phyloP scores from a whole-genome alignment of 2,329 filamentous ascomycete genomes.

The Aspergillus sp. region DNA sequence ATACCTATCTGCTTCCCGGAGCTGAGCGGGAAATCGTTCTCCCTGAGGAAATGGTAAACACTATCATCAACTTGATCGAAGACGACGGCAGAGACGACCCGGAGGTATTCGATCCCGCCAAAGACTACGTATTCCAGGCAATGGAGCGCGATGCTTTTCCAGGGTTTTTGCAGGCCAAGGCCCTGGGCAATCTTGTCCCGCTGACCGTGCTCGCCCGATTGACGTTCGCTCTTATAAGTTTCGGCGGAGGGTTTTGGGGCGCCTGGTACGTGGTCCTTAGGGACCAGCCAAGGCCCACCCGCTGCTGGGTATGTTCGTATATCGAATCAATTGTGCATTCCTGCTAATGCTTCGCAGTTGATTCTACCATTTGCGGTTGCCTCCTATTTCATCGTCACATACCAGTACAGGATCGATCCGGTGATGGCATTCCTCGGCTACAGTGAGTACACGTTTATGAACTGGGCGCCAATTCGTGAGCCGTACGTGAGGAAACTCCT shows the following conservation, averaged over 20 bases:
- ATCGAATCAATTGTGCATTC: neutral
- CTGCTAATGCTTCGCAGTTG: constrained; percentile 38
- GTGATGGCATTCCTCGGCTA: constrained; percentile 78
- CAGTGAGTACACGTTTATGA: constrained; percentile 95
- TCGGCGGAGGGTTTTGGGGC: constrained; percentile 92
- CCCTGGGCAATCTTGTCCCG: constrained; percentile 88
- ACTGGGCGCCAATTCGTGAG: constrained; percentile 78
- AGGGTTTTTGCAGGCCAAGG: constrained; percentile 88
- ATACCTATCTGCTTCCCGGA: constrained; percentile 90
- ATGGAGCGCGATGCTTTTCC: constrained; percentile 99
- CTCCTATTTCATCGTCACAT: constrained; percentile 78
- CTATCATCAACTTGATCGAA: constrained; percentile 82
- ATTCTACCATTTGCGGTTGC: constrained; percentile 89
- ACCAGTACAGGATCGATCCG: constrained; percentile 93
- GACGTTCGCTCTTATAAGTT: constrained; percentile 71
- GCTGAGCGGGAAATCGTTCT: constrained; percentile 93
- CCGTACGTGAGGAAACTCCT: constrained; percentile 83
- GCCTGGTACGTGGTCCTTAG: constrained; percentile 90
- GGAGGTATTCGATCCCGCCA: constrained; percentile 92
- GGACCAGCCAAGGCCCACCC: constrained; percentile 60
- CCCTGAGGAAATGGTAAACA: constrained; percentile 73
- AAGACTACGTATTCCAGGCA: constrained; percentile 98
- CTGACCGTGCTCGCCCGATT: constrained; percentile 78
- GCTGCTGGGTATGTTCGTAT: constrained; percentile 66
- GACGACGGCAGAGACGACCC: constrained; percentile 87